phyloP scores from a whole-genome alignment of 2,329 filamentous ascomycete genomes.

The Hymenoscyphus repandus region DNA sequence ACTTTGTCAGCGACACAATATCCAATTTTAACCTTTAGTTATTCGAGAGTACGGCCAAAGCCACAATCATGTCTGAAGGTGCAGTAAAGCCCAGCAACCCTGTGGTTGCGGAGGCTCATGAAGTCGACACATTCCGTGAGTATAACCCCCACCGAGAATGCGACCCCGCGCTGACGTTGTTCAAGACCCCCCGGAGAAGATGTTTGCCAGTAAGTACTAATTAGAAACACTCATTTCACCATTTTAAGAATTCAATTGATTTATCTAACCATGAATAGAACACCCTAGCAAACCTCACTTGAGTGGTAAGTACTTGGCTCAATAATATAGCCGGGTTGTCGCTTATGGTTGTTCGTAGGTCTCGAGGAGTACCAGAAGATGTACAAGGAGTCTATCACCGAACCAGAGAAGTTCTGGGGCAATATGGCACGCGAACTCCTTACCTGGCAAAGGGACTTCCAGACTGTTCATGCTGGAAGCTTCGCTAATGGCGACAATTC shows the following conservation, averaged over 20 bases:
- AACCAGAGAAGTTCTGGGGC: conserved; percentile 88
- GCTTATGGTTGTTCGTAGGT: conserved; percentile 35
- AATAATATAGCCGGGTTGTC: background rate
- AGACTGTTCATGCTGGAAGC: conserved; percentile 77
- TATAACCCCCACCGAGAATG: background rate
- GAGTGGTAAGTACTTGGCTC: conserved; percentile 38
- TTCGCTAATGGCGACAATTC: conserved; percentile 77
- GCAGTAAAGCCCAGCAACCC: conserved; percentile 39
- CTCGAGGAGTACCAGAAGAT: conserved; percentile 63
- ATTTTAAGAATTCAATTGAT: conserved; percentile 12
- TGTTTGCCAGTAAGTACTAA: conserved; percentile 57
- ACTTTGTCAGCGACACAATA: background rate
- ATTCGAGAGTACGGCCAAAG: background rate
- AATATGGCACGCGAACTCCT: conserved; percentile 81
- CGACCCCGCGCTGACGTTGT: conserved; percentile 16
- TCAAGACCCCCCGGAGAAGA: conserved; percentile 58
- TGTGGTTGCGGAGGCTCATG: conserved; percentile 70
- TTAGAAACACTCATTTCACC: background rate
- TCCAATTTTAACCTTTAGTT: background rate
- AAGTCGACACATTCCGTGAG: conserved; percentile 70
- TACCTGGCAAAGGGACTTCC: conserved; percentile 85
- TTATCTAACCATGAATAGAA: conserved; percentile 42
- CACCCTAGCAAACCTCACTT: conserved; percentile 67
- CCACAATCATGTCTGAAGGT: conserved; percentile 40
- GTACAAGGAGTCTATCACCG: conserved; percentile 80